Conservation (phyloP, 352 stramenopile genomes). For the Pythium phragmitis region DNA sequence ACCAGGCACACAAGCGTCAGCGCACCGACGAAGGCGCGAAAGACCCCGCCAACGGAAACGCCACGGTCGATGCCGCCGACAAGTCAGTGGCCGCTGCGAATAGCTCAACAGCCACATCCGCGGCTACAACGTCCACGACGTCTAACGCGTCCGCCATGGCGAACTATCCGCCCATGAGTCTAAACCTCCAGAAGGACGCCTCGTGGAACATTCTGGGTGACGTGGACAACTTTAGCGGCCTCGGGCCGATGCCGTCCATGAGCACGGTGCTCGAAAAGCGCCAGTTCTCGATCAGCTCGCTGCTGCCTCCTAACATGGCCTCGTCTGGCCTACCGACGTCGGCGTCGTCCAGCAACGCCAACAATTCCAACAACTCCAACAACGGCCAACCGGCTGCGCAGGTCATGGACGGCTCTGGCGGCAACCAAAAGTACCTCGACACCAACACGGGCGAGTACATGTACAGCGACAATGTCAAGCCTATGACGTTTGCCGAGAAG, state of each 20-base stretch:
- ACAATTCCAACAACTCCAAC: neutral
- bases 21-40: conserved; percentile 40
- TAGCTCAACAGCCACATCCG: conserved; percentile 1
- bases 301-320: conserved; percentile 51
- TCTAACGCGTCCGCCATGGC: conserved; percentile 5
- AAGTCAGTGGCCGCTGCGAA: conserved; percentile 28
- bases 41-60: conserved; percentile 9
- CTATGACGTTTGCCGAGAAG: conserved; percentile 85
- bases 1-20: conserved; percentile 56
- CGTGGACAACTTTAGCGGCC: conserved; percentile 58
- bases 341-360: conserved; percentile 10
- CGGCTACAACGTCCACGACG: neutral
- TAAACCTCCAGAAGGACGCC: conserved; percentile 70
- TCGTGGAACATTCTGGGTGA: conserved; percentile 75
- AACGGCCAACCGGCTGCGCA: conserved; percentile 32
- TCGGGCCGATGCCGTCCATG: conserved; percentile 72
- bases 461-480: conserved; percentile 82
- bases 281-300: conserved; percentile 72
- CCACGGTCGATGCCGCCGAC: neutral
- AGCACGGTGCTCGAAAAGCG: conserved; percentile 70
- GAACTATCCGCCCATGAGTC: conserved; percentile 44
- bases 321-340: conserved; percentile 10
- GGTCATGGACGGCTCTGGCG: conserved; percentile 53
- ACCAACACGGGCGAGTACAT: conserved; percentile 74
- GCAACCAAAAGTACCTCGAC: conserved; percentile 73